Evolutionary conservation across 495 filamentous ascomycete genomes (phyloP).

Genomic region (Xylaria bambusicola): DNA sequence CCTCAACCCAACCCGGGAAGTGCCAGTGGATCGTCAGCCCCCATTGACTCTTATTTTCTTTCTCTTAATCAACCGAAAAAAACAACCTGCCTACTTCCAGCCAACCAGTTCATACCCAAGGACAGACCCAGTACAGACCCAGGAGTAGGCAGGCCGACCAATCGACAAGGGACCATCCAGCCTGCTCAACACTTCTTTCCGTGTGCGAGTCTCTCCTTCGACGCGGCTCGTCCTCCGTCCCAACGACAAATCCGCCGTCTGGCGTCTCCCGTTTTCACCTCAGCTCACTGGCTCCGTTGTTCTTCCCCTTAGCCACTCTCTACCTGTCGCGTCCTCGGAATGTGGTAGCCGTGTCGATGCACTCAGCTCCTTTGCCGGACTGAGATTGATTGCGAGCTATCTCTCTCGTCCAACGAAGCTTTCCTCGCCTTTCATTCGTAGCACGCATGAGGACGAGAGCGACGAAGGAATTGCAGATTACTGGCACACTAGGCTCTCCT

Average conservation of each 20-base stretch:
- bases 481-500: conserved; percentile 17
- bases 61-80: conserved; percentile 27
- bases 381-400: conserved; percentile 43
- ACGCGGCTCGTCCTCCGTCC: conserved; percentile 13
- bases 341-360: conserved; percentile 52
- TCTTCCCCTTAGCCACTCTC: conserved; percentile 18
- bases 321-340: conserved; percentile 39
- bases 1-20: conserved; percentile 17
- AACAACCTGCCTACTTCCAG: conserved; percentile 10
- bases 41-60: conserved; percentile 35
- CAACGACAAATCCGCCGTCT: conserved; percentile 3
- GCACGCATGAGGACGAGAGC: background rate
- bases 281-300: conserved; percentile 4
- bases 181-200: conserved; percentile 19
- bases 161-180: conserved; percentile 20
- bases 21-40: conserved; percentile 31
- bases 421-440: background rate
- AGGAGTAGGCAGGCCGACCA: conserved; percentile 27
- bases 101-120: background rate
- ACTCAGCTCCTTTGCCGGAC: conserved; percentile 58
- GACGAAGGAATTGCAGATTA: conserved; percentile 4
- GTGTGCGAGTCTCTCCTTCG: conserved; percentile 4
- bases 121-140: background rate
- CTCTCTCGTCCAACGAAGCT: conserved; percentile 19
- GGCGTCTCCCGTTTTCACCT: conserved; percentile 3